phyloP scores from a whole-genome alignment of 2,329 filamentous ascomycete species.

The Cercospora canescens region DNA sequence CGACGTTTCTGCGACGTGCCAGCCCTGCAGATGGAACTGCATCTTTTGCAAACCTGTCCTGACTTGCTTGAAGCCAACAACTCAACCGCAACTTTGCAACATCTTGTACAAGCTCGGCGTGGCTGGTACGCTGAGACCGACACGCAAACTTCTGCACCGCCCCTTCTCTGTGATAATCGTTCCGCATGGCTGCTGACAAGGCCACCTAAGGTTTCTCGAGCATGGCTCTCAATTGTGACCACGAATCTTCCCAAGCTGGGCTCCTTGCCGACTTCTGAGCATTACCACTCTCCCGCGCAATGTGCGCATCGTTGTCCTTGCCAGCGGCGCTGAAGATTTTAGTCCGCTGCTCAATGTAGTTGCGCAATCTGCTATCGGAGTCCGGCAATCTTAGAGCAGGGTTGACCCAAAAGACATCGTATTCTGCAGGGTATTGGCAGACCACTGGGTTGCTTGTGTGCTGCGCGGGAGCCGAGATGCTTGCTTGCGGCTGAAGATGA shows the following conservation, averaged over 20 bases:
- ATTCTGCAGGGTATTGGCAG: constrained; percentile 5
- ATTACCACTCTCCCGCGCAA: neutral
- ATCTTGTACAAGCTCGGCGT: neutral
- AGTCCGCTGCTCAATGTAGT: constrained; percentile 9
- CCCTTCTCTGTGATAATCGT: neutral
- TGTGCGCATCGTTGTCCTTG: neutral
- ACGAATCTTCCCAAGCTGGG: constrained; percentile 13
- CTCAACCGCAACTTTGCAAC: neutral
- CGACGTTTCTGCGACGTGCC: neutral
- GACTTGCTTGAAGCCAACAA: too few relatives aligned
- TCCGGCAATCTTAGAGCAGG: constrained; percentile 9
- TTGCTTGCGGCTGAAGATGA: neutral
- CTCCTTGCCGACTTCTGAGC: neutral
- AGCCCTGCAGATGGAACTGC: too few relatives aligned
- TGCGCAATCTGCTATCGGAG: constrained; percentile 3
- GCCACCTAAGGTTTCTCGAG: neutral
- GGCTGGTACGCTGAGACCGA: neutral
- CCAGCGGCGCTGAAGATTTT: constrained; percentile 1
- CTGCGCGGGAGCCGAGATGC: neutral
- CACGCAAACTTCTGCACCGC: neutral
- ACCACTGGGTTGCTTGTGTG: neutral
- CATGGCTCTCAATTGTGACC: constrained; percentile 1
- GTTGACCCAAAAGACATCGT: constrained; percentile 13
- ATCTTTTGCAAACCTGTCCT: too few relatives aligned
- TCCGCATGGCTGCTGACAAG: neutral